A percentile compares a stretch with the other conserved stretches of the same genome.
Evolutionary conservation across 371 early-diverging fungal genomes (phyloP).

Genomic region (Actinomortierella wolfii): DNA sequence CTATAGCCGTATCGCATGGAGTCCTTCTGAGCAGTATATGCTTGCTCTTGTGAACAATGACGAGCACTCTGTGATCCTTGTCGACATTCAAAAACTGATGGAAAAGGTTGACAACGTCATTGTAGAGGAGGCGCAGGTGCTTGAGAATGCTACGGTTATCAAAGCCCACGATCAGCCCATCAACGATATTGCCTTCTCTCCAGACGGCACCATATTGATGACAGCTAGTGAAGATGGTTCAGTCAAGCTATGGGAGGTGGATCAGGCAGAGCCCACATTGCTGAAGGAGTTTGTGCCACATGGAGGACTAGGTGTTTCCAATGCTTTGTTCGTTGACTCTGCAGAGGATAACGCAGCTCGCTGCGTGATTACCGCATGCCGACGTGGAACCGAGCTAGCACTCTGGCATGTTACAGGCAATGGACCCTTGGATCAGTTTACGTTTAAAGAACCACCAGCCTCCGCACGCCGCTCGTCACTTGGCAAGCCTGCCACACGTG

Average conservation of each 20-base stretch:
- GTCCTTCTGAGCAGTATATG: constrained; percentile 19
- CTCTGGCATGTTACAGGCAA: constrained; percentile 25
- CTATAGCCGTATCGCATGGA: constrained; percentile 38
- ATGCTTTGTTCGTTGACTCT: constrained; percentile 45
- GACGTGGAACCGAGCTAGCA: constrained; percentile 39
- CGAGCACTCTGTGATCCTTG: constrained; percentile 30
- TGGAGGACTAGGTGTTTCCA: constrained; percentile 46
- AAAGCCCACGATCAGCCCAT: constrained; percentile 45
- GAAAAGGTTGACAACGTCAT: constrained; percentile 10
- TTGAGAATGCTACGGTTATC: constrained; percentile 26
- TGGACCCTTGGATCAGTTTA: constrained; percentile 27
- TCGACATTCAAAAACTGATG: constrained; percentile 25
- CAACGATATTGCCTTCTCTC: constrained; percentile 48
- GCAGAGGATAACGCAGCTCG: constrained; percentile 20
- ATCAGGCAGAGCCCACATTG: constrained; percentile 7
- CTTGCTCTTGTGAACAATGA: constrained; percentile 47
- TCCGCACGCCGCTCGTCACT: constrained; percentile 29
- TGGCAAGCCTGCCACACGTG: constrained; percentile 27
- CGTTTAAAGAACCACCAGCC: constrained; percentile 39
- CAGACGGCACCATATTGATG: constrained; percentile 46
- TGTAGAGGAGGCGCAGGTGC: constrained; percentile 21
- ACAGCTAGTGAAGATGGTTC: constrained; percentile 50
- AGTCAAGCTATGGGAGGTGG: constrained; percentile 41
- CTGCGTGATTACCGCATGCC: constrained; percentile 37
- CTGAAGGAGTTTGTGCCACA: constrained; percentile 40